phyloP scores from a whole-genome alignment of 805 yeast species.

The Lipomyces starkeyi region DNA sequence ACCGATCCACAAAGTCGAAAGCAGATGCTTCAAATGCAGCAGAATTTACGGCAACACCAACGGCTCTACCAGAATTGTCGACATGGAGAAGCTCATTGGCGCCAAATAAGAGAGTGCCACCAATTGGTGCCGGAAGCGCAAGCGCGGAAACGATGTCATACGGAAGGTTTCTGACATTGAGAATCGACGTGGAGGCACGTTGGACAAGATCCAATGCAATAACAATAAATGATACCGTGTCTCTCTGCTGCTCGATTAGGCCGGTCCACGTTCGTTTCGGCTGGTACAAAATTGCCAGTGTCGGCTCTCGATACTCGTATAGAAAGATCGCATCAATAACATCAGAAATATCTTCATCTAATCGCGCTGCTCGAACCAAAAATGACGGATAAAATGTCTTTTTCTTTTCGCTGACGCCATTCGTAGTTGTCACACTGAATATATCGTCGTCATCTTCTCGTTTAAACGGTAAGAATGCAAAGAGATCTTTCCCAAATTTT shows the following conservation, averaged over 20 bases:
- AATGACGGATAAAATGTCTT: constrained; percentile 60
- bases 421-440: constrained; percentile 38
- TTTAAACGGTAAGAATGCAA: constrained; percentile 74
- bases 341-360: constrained; percentile 63
- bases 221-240: constrained; percentile 65
- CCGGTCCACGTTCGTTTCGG: constrained; percentile 81
- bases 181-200: constrained; percentile 67
- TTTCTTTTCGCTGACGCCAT: constrained; percentile 20
- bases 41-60: constrained; percentile 67
- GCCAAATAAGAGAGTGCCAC: constrained; percentile 74
- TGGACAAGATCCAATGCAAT: constrained; percentile 68
- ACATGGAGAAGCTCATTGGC: constrained; percentile 78
- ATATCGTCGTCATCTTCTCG: constrained; percentile 47
- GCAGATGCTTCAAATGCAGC: constrained; percentile 54
- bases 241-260: constrained; percentile 62
- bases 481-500: constrained; percentile 62
- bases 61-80: constrained; percentile 74
- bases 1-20: constrained; percentile 54
- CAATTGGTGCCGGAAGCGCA: constrained; percentile 68
- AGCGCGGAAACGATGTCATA: constrained; percentile 71
- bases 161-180: constrained; percentile 69
- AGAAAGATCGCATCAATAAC: constrained; percentile 76
- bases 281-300: constrained; percentile 69
- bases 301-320: constrained; percentile 79
- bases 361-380: constrained; percentile 57